Conservation (phyloP, 2,329 filamentous ascomycete genomes). For the Bipolaris gigantea region DNA sequence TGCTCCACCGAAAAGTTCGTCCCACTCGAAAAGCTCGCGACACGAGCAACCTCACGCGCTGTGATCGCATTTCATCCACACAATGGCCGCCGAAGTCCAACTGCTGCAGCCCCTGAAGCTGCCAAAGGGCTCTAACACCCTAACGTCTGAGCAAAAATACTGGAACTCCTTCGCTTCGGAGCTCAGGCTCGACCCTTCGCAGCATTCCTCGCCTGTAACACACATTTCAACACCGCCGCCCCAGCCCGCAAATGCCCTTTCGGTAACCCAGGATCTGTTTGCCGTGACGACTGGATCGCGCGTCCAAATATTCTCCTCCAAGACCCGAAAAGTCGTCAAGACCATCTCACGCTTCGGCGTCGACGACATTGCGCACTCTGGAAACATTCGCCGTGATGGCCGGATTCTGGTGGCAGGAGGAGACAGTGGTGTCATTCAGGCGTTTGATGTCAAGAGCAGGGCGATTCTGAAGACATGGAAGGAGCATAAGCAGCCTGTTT, state of each 20-base stretch:
- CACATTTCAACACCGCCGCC: constrained; percentile 74
- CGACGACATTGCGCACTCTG: constrained; percentile 85
- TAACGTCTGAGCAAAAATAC: constrained; percentile 92
- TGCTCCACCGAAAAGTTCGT: constrained; percentile 29
- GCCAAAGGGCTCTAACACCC: constrained; percentile 75
- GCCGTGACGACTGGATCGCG: constrained; percentile 93
- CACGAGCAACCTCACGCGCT: constrained; percentile 16
- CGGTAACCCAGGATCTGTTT: constrained; percentile 66
- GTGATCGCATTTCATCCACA: constrained; percentile 16
- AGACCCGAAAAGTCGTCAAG: constrained; percentile 88
- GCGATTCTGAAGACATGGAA: constrained; percentile 95
- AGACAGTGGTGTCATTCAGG: constrained; percentile 88
- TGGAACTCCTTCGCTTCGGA: constrained; percentile 96
- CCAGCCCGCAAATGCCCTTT: constrained; percentile 43
- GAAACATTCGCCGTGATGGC: constrained; percentile 85
- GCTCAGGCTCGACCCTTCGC: constrained; percentile 79
- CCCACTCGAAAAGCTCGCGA: constrained; percentile 13
- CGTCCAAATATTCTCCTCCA: constrained; percentile 90
- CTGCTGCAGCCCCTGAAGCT: constrained; percentile 80
- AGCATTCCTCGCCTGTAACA: constrained; percentile 85
- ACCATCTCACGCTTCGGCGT: constrained; percentile 82
- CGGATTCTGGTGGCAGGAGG: constrained; percentile 88
- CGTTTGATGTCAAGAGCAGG: constrained; percentile 87
- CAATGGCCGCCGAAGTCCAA: constrained; percentile 84
- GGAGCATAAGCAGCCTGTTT: constrained; percentile 91